These are phyloP conservation scores for Paramecium sexaurelia DNA, from an alignment of 73 alveolate species.

Conservation along the genomic window DNA sequence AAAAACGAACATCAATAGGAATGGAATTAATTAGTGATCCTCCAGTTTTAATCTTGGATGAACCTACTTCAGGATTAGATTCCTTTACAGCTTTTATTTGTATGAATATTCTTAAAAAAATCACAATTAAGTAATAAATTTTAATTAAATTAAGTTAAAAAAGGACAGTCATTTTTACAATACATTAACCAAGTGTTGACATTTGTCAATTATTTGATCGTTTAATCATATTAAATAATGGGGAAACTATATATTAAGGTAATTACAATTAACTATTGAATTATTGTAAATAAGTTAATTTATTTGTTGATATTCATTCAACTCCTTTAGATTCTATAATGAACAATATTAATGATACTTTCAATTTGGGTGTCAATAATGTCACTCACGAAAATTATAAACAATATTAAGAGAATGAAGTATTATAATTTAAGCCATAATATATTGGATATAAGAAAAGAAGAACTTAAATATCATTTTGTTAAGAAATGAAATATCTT, in stretches of 20 bases:
- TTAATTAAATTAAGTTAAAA: constrained; percentile 7
- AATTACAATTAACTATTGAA: background rate
- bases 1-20: constrained; percentile 47
- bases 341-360: background rate
- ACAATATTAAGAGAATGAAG: background rate
- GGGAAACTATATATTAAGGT: constrained; percentile 55
- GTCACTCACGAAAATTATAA: constrained; percentile 6
- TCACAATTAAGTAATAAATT: constrained; percentile 27
- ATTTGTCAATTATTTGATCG: constrained; percentile 59
- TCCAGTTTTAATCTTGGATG: background rate
- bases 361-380: background rate
- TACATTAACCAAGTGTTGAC: constrained; percentile 62
- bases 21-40: constrained; percentile 53
- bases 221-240: constrained; percentile 16
- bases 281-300: background rate
- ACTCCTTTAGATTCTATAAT: constrained; percentile 35
- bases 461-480: constrained; percentile 13
- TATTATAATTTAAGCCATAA: background rate
- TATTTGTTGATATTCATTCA: background rate
- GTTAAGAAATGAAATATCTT: background rate
- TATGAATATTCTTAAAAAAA: constrained; percentile 44
- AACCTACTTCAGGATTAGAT: constrained; percentile 59
- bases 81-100: constrained; percentile 49
- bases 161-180: constrained; percentile 58
- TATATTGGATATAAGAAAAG: background rate